Evolutionary conservation across 306 rosid species (phyloP), one percentile per base, ranked within the genome.

Genomic region (Quercus variabilis): DNA sequence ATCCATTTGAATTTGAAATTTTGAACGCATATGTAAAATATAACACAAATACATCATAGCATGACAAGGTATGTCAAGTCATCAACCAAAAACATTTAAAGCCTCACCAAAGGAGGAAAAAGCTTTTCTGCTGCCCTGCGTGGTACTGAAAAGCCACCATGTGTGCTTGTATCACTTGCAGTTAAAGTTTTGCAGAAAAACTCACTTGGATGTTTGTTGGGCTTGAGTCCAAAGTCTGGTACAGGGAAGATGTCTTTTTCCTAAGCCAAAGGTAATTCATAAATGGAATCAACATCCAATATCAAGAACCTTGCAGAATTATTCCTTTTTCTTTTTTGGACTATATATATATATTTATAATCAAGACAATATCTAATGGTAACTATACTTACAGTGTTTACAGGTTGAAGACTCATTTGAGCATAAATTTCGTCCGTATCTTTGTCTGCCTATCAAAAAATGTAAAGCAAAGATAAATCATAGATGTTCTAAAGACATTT

Each of bases 101-200:
- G 82, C 77, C 86, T 57, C 86, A 93, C 99, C 92, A 96, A 78
- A 0, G 88, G 86, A 74, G 97, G 98, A 85, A 94, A 94, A 19
- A 92, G 97, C 86, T 94, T 94, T 73, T 94, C 98, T 20, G 98
- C 98, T 31, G 98, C 94, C 79, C 98, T 88, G 54, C 97, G 91
- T 2, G 98, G 98, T 74, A 94, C 98, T 2, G 97, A 94, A 78
- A 94, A 94, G 0, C 98, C 97, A 17, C 98, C 98, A 63, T 92
- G 98, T 0, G 98, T 92, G 86, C 98, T 94, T 2, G 97, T 92
- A 69, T 94, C 98, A 85, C 98, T 94, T 57, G 98, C 97, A 14
- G 98, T 94, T 87, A 96, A 91, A 56, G 93, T 92, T 84, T 94
- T 94, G 88, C 98, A 94, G 92, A 94, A 94, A 83, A 92, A 94